phyloP scores from a whole-genome alignment of 768 basidiomycete genomes.

The Leccinum rimulosum region DNA sequence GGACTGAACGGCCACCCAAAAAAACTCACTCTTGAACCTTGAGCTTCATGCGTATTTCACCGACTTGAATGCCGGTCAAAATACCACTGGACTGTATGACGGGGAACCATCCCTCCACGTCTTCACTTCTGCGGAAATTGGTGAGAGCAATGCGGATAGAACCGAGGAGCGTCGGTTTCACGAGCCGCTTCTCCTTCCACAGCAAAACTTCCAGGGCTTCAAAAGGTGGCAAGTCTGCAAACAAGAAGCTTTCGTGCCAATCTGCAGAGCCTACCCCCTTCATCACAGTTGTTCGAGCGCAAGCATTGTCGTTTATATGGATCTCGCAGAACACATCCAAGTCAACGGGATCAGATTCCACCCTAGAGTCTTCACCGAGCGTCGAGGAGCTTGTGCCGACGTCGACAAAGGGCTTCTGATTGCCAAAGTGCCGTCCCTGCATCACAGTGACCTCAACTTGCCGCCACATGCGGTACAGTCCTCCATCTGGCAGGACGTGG shows the following conservation, averaged over 20 bases:
- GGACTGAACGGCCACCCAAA: not conserved
- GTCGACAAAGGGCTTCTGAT: constrained; percentile 36
- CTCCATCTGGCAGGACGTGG: constrained; percentile 56
- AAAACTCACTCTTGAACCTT: constrained; percentile 68
- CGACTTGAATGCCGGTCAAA: constrained; percentile 57
- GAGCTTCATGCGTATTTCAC: constrained; percentile 73
- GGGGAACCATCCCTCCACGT: constrained; percentile 84
- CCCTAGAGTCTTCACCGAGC: constrained; percentile 33
- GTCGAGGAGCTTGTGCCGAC: constrained; percentile 23
- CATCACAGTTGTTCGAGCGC: constrained; percentile 73
- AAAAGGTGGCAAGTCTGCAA: constrained; percentile 78
- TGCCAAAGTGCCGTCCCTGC: constrained; percentile 73
- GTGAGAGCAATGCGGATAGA: constrained; percentile 59
- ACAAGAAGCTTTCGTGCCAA: constrained; percentile 80
- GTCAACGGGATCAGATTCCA: constrained; percentile 55
- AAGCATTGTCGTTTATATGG: constrained; percentile 61
- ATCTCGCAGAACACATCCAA: constrained; percentile 78
- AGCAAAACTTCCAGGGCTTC: constrained; percentile 65
- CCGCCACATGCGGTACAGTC: constrained; percentile 86
- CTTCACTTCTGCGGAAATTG: constrained; percentile 72
- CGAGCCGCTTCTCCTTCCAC: constrained; percentile 64
- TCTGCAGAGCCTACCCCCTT: constrained; percentile 64
- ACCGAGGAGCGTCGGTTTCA: constrained; percentile 58
- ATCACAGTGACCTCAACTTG: constrained; percentile 72
- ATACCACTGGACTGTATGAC: constrained; percentile 52